phyloP scores from a whole-genome alignment of 345 rosid species.

The Brassica carinata region DNA sequence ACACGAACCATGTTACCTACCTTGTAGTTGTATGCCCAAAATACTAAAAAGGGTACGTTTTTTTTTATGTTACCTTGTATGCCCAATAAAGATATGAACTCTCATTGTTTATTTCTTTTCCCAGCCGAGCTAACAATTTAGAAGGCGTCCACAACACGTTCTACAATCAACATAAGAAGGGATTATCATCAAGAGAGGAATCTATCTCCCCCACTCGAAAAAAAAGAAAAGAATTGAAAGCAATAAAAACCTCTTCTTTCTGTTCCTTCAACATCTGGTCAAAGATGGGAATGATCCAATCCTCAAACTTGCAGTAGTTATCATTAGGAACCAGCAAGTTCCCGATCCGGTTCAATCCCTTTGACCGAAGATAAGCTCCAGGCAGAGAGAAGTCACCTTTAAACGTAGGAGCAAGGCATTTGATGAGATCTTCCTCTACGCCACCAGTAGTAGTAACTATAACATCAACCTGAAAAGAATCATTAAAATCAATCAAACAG shows the following conservation, averaged over 20 bases:
- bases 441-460: constrained; percentile 95
- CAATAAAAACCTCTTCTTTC: constrained; percentile 59
- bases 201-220: background rate
- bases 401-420: constrained; percentile 90
- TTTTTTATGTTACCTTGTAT: constrained; percentile 56
- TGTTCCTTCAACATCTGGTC: constrained; percentile 95
- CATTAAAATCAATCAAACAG: background rate
- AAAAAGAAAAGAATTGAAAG: background rate
- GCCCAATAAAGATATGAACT: constrained; percentile 96
- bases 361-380: constrained; percentile 71
- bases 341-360: constrained; percentile 92
- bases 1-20: background rate
- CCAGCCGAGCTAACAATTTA: constrained; percentile 72
- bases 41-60: background rate
- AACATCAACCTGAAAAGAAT: constrained; percentile 73
- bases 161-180: constrained; percentile 44
- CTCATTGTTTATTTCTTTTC: constrained; percentile 83
- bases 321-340: constrained; percentile 92
- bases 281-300: constrained; percentile 91
- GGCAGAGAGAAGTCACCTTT: constrained; percentile 89
- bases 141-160: constrained; percentile 87
- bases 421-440: constrained; percentile 93
- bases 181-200: constrained; percentile 10
- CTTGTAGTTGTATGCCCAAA: background rate
- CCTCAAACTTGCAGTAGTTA: constrained; percentile 96